Base-by-base conservation (phyloP, 106 monocot genomes). In the Vanilla planifolia region DNA sequence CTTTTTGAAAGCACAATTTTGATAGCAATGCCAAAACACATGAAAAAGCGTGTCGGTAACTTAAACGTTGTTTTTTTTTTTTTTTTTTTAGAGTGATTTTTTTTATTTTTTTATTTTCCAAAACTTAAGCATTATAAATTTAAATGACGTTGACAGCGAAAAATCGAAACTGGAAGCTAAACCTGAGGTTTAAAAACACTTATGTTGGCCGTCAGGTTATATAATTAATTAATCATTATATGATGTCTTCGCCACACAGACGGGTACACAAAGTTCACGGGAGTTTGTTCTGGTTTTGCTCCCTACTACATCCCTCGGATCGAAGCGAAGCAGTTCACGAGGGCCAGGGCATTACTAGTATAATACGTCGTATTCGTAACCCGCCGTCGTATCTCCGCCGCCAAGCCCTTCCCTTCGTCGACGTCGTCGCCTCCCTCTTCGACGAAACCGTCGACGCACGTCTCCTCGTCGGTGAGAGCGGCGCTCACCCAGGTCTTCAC, bases 401-500 rank as follows among this genome's bases (percentile, higher is more conserved):
- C 15, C 41, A 39, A 23, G 5, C 8, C 33, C 21, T 3, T 20
- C 13, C 43, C 42, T 20, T 21, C 19, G 20, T 50, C 32, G 20
- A 16, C 40, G 43, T 28, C 48, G 20, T 21, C 11, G 43, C 36
- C 36, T 3, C 36, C 36, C 3, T 37, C 36, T 37, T 37, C 36
- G 36, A 9, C 24, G n/a, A 63, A 36, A 10, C 52, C 62, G 8
- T 63, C 71, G 8, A 42, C 5, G 34, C 71, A 71, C 7, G 71
- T 71, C 27, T 61, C n/a, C 37, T 51, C 43, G 29, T 70, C 30
- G n/a, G 70, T 70, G 7, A 70, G 61, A 24, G 61, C 70, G 1
- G 70, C 30, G 41, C 70, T 70, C 2, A 70, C 51, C 70, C 70
- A 70, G 36, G 70, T 70, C 70, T 61, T 39, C 26, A 70, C 61